A percentile compares a stretch with the other conserved stretches of the same genome.
These are phyloP conservation scores for Hypomyces rosellus DNA, from an alignment of 2,329 filamentous ascomycete genomes.

Conservation along the genomic window DNA sequence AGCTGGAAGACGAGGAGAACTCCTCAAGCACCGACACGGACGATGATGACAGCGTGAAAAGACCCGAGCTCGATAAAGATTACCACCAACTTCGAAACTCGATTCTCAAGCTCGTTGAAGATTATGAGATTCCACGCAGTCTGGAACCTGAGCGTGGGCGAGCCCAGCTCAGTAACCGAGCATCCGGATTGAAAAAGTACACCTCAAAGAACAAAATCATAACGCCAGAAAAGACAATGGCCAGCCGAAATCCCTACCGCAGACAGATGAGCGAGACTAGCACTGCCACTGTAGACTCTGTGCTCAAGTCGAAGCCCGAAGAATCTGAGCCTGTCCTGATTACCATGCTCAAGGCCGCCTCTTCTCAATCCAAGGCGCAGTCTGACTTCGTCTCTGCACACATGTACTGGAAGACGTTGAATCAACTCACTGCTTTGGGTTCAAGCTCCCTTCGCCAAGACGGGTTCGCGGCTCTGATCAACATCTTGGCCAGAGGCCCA, in stretches of 20 bases:
- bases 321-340: conserved; percentile 53
- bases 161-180: conserved; percentile 65
- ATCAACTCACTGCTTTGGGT: conserved; percentile 60
- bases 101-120: conserved; percentile 72
- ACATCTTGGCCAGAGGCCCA: conserved; percentile 68
- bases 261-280: conserved; percentile 21
- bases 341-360: conserved; percentile 70
- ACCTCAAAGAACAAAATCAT: conserved; percentile 54
- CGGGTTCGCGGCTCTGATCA: conserved; percentile 63
- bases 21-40: conserved; percentile 56
- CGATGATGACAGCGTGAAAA: conserved; percentile 54
- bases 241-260: conserved; percentile 55
- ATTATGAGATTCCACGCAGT: conserved; percentile 71
- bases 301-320: conserved; percentile 21
- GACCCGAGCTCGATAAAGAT: conserved; percentile 65
- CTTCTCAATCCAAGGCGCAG: conserved; percentile 67
- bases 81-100: conserved; percentile 77
- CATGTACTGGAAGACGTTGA: conserved; percentile 76
- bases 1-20: conserved; percentile 58
- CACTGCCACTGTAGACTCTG: conserved; percentile 8
- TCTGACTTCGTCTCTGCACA: conserved; percentile 81
- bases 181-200: conserved; percentile 54
- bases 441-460: conserved; percentile 58
- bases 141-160: conserved; percentile 53
- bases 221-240: conserved; percentile 43